Evolutionary conservation across 2,329 filamentous ascomycete genomes (phyloP), one percentile per base, ranked within the genome.

Genomic region (Sporothrix pseudoabietina): DNA sequence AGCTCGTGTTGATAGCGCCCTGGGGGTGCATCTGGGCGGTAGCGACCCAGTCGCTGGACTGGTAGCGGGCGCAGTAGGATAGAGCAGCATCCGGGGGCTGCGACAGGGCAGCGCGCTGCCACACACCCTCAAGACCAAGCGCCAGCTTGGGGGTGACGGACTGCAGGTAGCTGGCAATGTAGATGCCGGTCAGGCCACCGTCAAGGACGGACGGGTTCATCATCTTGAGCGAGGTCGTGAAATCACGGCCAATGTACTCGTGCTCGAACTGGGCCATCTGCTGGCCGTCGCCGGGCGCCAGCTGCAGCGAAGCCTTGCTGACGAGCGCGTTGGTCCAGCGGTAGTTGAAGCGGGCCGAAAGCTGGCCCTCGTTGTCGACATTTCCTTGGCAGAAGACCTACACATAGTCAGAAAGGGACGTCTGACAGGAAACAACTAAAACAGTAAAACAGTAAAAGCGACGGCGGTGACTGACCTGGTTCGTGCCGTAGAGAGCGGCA

Each of bases 371-470:
- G 81, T 96, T 98, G 82, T 98, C 95, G 81, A 98, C 84, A 81
- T 94, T 97, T 77, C 92, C 96, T 89, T 99, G 96, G 83, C 96
- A 90, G 83, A 99, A 98, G 74, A 97, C 88, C 95, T 98, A 47
- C 10, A 35, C 41, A 19, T 19, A 14, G 41, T n/a, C 6, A 30
- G 12, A 19, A 26, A 44, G 12, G 35, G 35, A 41, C 35, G 35
- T 35, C 35, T 8, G 3, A 41, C 5, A 61, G 19, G 8, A 10
- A 12, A 10, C 12, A 44, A 35, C 35, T 14, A 49, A 47, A 47
- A 14, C n/a, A 66, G 8, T 8, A 9, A 35, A 5, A n/a, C n/a
- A 59, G 32, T n/a, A 8, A 59, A n/a, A 35, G 16, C 19, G 30
- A 19, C 30, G 4, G 19, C 2, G 32, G 32, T n/a, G 22, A 72